These are phyloP conservation scores for Vickermania ingenoplastis DNA, from an alignment of 208 protist genomes.

Conservation along the genomic window DNA sequence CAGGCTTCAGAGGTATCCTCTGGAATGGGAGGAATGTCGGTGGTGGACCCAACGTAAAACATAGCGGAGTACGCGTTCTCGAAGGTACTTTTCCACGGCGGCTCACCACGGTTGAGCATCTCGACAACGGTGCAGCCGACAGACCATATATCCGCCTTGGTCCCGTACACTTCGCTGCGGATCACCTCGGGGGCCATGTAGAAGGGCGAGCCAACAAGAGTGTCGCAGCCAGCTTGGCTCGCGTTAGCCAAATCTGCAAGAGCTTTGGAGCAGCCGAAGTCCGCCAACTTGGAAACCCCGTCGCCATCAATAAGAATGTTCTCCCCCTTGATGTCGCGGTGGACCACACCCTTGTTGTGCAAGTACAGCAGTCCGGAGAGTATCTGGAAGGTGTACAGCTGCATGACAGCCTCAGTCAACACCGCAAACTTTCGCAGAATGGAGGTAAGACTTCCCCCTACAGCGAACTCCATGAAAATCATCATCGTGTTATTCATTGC, in stretches of 20 bases:
- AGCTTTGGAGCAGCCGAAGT: conserved; percentile 82
- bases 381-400: conserved; percentile 71
- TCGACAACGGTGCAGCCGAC: conserved; percentile 90
- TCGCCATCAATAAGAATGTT: conserved; percentile 83
- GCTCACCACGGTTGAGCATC: conserved; percentile 79
- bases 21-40: conserved; percentile 53
- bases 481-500: conserved; percentile 59
- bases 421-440: conserved; percentile 67
- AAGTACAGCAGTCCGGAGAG: conserved; percentile 77
- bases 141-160: conserved; percentile 89
- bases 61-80: conserved; percentile 75
- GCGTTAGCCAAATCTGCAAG: conserved; percentile 46
- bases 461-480: conserved; percentile 88
- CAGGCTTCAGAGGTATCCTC: conserved; percentile 64
- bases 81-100: conserved; percentile 69
- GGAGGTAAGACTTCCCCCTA: conserved; percentile 72
- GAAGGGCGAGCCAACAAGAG: conserved; percentile 68
- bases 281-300: conserved; percentile 81
- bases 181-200: conserved; percentile 89
- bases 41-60: conserved; percentile 66
- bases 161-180: conserved; percentile 70
- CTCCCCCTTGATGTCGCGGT: conserved; percentile 88
- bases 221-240: conserved; percentile 52
- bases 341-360: conserved; percentile 80
- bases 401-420: conserved; percentile 65